Evolutionary conservation across 2,329 filamentous ascomycete species (phyloP).

Genomic region (Curvularia lunata): DNA sequence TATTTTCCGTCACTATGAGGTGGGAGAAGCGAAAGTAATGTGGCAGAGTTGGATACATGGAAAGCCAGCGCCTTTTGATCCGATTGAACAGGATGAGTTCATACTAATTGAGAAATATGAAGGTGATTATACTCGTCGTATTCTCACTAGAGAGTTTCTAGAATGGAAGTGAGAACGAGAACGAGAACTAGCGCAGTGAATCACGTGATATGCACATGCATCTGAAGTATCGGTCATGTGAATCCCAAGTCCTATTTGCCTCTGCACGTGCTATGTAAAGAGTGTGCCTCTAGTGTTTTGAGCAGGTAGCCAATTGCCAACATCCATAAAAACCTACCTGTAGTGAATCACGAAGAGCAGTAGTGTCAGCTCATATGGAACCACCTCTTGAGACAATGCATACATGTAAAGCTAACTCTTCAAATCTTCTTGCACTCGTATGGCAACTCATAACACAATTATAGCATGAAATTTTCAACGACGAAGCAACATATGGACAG

Average conservation of each 20-base stretch:
- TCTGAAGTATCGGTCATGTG: too few species aligned
- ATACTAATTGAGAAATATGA: too few species aligned
- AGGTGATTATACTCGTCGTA: too few species aligned
- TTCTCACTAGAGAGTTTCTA: too few species aligned
- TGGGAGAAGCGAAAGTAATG: not conserved
- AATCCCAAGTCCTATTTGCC: too few species aligned
- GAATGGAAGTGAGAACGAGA: too few species aligned
- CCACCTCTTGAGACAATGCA: not conserved
- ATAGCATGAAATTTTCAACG: not conserved
- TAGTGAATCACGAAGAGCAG: not conserved
- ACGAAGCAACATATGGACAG: not conserved
- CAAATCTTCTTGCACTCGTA: not conserved
- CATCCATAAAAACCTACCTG: not conserved
- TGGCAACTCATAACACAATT: not conserved
- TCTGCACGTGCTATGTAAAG: too few species aligned
- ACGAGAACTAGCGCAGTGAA: too few species aligned
- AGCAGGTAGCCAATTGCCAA: not conserved
- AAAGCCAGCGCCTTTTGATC: not conserved
- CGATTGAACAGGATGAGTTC: too few species aligned
- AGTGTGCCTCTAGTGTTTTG: not conserved
- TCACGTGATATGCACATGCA: too few species aligned
- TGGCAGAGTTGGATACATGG: not conserved
- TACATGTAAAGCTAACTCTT: not conserved
- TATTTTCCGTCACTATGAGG: too few species aligned
- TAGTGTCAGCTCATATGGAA: not conserved